Conservation (phyloP, 208 protist genomes). For the Leishmania braziliensis region DNA sequence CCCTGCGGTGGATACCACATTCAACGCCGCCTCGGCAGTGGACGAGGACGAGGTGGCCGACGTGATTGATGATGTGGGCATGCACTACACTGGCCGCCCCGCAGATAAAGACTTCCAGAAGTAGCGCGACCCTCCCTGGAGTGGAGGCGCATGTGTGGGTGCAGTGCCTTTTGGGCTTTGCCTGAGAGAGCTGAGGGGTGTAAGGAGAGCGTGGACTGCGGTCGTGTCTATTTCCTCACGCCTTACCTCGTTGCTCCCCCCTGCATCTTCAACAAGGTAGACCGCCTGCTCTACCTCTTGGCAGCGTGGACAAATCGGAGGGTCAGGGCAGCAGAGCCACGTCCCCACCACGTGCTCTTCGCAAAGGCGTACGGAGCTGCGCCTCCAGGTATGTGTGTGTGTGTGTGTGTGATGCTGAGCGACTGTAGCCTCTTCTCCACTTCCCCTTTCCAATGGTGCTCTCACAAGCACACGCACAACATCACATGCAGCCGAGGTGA, state of each 20-base stretch:
- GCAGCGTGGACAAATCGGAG: neutral
- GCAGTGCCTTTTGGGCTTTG: neutral
- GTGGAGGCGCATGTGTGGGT: neutral
- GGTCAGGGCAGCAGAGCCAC: neutral
- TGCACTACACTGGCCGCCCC: constrained; percentile 39
- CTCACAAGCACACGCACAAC: neutral
- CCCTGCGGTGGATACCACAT: neutral
- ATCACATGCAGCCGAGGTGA: neutral
- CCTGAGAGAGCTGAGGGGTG: neutral
- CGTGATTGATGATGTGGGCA: constrained; percentile 80
- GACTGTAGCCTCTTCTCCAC: neutral
- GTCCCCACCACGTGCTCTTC: neutral
- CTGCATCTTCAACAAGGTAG: neutral
- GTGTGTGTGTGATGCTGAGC: no score
- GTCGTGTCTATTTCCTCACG: neutral
- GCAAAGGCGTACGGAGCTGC: neutral
- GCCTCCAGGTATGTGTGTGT: neutral
- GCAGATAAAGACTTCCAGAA: constrained; percentile 53
- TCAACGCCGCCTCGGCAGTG: neutral
- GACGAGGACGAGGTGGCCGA: constrained; percentile 40
- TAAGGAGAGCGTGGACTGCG: neutral
- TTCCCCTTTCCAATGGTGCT: neutral
- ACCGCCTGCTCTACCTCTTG: neutral
- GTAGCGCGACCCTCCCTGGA: neutral
- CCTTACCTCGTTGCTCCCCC: neutral